Percentiles rank a stretch among this genome's conserved stretches.
phyloP scores from a whole-genome alignment of 2,329 filamentous ascomycete species.

The Pseudopyricularia cyperi region DNA sequence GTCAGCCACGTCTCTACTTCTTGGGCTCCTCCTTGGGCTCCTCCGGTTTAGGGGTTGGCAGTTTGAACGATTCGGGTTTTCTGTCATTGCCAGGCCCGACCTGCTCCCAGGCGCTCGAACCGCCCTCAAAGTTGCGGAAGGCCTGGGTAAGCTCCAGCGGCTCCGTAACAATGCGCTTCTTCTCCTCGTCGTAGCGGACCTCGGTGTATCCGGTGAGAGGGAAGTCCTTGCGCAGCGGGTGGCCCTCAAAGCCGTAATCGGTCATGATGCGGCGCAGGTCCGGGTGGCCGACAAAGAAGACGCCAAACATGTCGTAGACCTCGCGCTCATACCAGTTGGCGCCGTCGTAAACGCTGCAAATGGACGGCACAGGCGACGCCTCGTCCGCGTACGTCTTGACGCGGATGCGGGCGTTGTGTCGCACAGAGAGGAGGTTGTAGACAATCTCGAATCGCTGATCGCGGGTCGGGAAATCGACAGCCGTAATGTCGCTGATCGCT shows the following conservation, averaged over 20 bases:
- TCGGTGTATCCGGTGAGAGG: constrained; percentile 96
- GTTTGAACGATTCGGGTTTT: constrained; percentile 80
- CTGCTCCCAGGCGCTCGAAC: constrained; percentile 58
- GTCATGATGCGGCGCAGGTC: constrained; percentile 98
- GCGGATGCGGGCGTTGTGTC: constrained; percentile 90
- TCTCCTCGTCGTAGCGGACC: constrained; percentile 96
- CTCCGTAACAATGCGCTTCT: constrained; percentile 95
- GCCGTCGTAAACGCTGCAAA: constrained; percentile 78
- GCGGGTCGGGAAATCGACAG: constrained; percentile 88
- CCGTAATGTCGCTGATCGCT: constrained; percentile 82
- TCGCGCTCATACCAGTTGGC: constrained; percentile 99
- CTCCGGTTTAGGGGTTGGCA: constrained; percentile 92
- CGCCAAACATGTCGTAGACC: constrained; percentile 93
- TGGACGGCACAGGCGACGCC: constrained; percentile 80
- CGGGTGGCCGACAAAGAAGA: constrained; percentile 92
- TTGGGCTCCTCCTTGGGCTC: constrained; percentile 82
- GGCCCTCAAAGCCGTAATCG: constrained; percentile 97
- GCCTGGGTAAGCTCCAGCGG: constrained; percentile 95
- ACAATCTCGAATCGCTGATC: constrained; percentile 96
- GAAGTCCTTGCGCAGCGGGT: constrained; percentile 96
- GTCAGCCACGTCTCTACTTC: constrained; percentile 47
- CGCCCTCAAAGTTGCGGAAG: constrained; percentile 95
- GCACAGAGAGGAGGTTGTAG: constrained; percentile 91
- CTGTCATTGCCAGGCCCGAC: constrained; percentile 57
- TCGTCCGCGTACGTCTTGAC: constrained; percentile 99